These are phyloP conservation scores for Nemania sp. DNA, from an alignment of 2,329 filamentous ascomycete species.

Conservation along the genomic window DNA sequence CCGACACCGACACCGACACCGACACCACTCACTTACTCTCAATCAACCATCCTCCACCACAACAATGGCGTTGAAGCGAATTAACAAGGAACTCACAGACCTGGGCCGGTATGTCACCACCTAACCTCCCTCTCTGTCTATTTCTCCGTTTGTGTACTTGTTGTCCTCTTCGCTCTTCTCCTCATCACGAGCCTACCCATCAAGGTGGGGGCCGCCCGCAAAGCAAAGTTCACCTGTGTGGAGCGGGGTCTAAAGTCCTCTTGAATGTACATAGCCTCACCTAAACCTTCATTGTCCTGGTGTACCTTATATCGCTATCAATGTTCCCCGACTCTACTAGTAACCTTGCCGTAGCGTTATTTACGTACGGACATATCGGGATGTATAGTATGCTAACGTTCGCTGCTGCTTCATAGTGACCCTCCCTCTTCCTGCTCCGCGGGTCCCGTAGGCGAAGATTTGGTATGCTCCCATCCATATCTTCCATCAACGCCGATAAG, in stretches of 20 bases:
- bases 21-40: slow-evolving; percentile 15
- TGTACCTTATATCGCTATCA: too few species aligned
- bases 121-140: slow-evolving; percentile 28
- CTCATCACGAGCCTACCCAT: slow-evolving; percentile 38
- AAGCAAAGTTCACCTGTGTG: slow-evolving; percentile 23
- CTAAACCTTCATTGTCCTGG: not conserved
- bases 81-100: slow-evolving; percentile 94
- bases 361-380: not conserved
- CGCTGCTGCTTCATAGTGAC: slow-evolving; percentile 72
- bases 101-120: slow-evolving; percentile 78
- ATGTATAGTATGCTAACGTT: slow-evolving; percentile 35
- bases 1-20: slow-evolving; percentile 36
- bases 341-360: too few species aligned
- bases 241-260: slow-evolving; percentile 45
- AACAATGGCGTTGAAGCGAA: slow-evolving; percentile 91
- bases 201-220: slow-evolving; percentile 47
- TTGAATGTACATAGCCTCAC: not conserved
- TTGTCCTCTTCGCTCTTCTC: slow-evolving; percentile 10
- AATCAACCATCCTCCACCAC: slow-evolving; percentile 42
- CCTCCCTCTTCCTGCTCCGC: slow-evolving; percentile 99
- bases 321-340: not conserved
- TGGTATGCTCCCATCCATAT: slow-evolving; percentile 71
- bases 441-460: slow-evolving; percentile 94
- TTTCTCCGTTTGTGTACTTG: slow-evolving; percentile 29
- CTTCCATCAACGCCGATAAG: slow-evolving; percentile 48